phyloP scores from a whole-genome alignment of 108 stramenopile genomes.

The Cyclotella distinguenda region DNA sequence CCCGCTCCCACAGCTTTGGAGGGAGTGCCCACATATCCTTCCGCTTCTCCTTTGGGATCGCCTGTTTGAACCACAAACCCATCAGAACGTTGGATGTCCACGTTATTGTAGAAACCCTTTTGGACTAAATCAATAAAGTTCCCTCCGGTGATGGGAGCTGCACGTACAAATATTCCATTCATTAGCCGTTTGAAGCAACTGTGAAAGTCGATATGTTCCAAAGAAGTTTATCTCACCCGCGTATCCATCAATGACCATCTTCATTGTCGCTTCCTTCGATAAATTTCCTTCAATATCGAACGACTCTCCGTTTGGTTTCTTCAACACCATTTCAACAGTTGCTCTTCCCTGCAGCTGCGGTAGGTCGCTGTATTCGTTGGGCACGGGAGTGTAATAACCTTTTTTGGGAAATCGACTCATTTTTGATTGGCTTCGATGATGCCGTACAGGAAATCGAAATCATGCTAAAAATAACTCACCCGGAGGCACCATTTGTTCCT shows the following conservation, averaged over 20 bases:
- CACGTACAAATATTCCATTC: background rate
- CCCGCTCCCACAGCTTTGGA: conserved; percentile 76
- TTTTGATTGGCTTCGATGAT: too few relatives aligned
- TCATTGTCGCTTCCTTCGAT: conserved; percentile 82
- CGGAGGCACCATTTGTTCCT: conserved; percentile 92
- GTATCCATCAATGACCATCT: conserved; percentile 95
- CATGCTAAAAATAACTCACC: conserved; percentile 17
- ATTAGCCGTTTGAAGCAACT: background rate
- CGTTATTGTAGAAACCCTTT: conserved; percentile 95
- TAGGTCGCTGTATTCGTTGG: conserved; percentile 79
- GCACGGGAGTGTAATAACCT: conserved; percentile 79
- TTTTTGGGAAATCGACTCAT: too few relatives aligned
- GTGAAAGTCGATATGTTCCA: background rate
- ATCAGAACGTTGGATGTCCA: conserved; percentile 92
- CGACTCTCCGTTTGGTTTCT: conserved; percentile 72
- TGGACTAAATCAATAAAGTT: conserved; percentile 94
- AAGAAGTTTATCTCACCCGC: conserved; percentile 37
- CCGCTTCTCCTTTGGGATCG: conserved; percentile 87
- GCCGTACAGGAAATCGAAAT: too few relatives aligned
- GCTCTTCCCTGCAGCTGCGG: conserved; percentile 88
- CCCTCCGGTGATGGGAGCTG: conserved; percentile 90
- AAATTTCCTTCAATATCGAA: conserved; percentile 86
- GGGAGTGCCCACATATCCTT: conserved; percentile 87
- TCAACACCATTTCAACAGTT: conserved; percentile 89
- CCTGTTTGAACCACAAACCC: conserved; percentile 98